Base-by-base conservation (phyloP, 1,139 yeast genomes). In the Yamadazyma siamensis region DNA sequence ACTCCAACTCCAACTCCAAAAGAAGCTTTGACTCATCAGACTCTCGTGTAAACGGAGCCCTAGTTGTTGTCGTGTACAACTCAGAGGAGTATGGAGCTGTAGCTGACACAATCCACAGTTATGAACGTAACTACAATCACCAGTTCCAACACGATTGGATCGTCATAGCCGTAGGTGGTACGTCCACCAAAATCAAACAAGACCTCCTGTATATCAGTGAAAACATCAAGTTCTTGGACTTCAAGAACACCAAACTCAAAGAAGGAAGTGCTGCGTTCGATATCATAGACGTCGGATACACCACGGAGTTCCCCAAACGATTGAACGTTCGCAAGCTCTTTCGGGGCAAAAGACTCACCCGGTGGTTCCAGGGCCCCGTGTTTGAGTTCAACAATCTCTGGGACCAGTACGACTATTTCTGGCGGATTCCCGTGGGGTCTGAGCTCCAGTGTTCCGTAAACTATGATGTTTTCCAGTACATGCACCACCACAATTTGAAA, bases 381-480 rank as follows among this genome's bases (percentile, higher is more conserved):
- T 43, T 41, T 22, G 35, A 40, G 20, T 14, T 40, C 23, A 41
- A 39, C 6, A 34, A 30, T 4, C 10, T 43, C 8, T 76, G 65
- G 53, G 39, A 54, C 20, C 58, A 64, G 6, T 77, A 75, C 49
- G 71, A 71, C 38, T 78, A 74, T 51, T 78, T 74, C 52, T 75
- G 84, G 82, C 63, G 84, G 37, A 77, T 80, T n/a, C 85, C 80
- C 44, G 78, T 82, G 2, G 77, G 74, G 29, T 67, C 76, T 30
- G 51, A 56, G 34, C 56, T 77, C 38, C 62, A 52, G 39, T 80
- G 87, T 54, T 81, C 78, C 47, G 60, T 80, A 32, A 60, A 67
- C 34, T 68, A 74, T 43, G 86, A 80, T 46, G 70, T 79, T 21
- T 79, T 80, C 53, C 59, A 62, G 43, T 71, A 54, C 47, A 74